Conservation (phyloP, 2,329 filamentous ascomycete genomes). For the Paecilomyces fulvus region DNA sequence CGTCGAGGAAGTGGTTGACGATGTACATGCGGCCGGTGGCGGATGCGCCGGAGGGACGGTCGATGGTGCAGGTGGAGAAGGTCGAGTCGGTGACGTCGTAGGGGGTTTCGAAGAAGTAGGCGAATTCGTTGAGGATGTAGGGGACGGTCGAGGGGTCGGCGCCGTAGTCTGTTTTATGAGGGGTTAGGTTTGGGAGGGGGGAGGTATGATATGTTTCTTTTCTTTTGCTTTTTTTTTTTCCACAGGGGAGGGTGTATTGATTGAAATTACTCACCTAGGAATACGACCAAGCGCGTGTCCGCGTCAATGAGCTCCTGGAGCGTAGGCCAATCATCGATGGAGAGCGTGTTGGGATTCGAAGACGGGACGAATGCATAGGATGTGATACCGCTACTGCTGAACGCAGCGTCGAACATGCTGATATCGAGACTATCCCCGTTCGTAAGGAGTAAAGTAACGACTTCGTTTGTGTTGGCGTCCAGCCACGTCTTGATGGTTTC, state of each 20-base stretch:
- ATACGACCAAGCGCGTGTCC: conserved; percentile 37
- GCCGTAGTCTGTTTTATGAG: conserved; percentile 24
- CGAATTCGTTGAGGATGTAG: conserved; percentile 37
- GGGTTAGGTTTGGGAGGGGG: neutral
- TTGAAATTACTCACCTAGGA: conserved; percentile 30
- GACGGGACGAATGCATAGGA: conserved; percentile 30
- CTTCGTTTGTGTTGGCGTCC: conserved; percentile 49
- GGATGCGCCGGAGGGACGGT: conserved; percentile 33
- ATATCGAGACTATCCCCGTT: conserved; percentile 45
- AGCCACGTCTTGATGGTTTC: conserved; percentile 52
- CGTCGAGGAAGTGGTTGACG: conserved; percentile 42
- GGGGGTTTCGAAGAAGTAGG: conserved; percentile 40
- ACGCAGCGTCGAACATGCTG: conserved; percentile 24
- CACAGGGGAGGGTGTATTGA: neutral
- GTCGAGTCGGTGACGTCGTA: conserved; percentile 33
- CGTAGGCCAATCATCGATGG: conserved; percentile 35
- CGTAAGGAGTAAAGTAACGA: conserved; percentile 55
- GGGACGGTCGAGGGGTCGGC: conserved; percentile 29
- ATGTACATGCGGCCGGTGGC: conserved; percentile 37
- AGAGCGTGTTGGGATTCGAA: conserved; percentile 17
- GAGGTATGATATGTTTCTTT: neutral
- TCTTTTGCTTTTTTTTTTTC: neutral
- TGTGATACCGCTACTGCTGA: conserved; percentile 22
- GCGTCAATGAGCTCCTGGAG: conserved; percentile 32
- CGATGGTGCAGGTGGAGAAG: conserved; percentile 36